Conservation (phyloP, 768 basidiomycete species). For the Tylopilus rubrobrunneus region DNA sequence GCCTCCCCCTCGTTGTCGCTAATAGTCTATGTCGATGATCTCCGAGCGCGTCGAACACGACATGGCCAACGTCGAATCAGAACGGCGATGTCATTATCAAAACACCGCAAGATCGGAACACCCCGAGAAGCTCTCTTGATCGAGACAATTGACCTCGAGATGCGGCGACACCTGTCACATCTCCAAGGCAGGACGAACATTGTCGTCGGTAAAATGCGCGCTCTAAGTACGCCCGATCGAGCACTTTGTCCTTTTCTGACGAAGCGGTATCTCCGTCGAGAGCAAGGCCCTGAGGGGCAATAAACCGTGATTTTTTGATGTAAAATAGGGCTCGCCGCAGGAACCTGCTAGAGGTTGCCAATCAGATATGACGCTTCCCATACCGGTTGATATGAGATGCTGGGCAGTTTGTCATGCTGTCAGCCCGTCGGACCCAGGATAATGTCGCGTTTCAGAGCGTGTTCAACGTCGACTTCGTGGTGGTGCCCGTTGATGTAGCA, state of each 20-base stretch:
- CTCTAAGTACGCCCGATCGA: not conserved
- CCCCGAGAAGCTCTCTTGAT: not conserved
- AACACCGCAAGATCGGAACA: not conserved
- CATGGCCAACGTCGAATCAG: not conserved
- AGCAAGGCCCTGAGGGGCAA: not conserved
- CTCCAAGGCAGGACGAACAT: not conserved
- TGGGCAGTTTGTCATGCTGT: not conserved
- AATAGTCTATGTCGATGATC: not conserved
- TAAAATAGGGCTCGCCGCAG: not conserved
- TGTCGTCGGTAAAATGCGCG: not conserved
- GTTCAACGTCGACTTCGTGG: not conserved
- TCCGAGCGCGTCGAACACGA: not conserved
- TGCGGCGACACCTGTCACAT: slow-evolving; percentile 2
- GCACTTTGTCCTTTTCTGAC: not conserved
- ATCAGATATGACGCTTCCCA: not conserved
- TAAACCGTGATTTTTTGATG: not conserved
- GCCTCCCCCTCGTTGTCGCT: not conserved
- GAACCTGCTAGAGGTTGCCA: not conserved
- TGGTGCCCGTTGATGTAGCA: too few relatives aligned
- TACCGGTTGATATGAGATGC: not conserved
- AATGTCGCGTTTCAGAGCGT: too few relatives aligned
- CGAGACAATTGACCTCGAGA: not conserved
- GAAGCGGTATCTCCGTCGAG: not conserved
- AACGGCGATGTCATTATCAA: not conserved
- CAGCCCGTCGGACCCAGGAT: not conserved